Evolutionary conservation across 2,329 filamentous ascomycete genomes (phyloP).

Genomic region (Talaromyces amestolkiae): DNA sequence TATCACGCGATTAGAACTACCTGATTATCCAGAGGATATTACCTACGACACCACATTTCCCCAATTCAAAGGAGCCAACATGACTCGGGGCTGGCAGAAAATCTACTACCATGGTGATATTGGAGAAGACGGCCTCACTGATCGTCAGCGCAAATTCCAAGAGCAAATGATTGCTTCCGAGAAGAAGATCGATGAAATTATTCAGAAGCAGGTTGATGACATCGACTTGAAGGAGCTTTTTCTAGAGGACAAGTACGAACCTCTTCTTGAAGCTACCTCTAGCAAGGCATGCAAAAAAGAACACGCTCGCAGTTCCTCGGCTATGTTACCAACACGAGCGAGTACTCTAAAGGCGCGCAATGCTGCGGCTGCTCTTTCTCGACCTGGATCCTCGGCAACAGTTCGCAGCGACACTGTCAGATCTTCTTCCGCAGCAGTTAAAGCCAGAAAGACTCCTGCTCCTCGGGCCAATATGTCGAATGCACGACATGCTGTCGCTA

Average conservation of each 20-base stretch:
- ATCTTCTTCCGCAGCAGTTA: conserved; percentile 25
- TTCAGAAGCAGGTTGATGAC: conserved; percentile 64
- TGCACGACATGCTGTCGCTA: conserved; percentile 60
- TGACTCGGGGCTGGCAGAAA: conserved; percentile 51
- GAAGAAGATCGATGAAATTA: conserved; percentile 63
- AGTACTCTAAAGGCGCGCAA: conserved; percentile 42
- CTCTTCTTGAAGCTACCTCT: conserved; percentile 26
- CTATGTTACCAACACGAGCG: conserved; percentile 22
- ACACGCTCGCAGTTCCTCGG: conserved; percentile 24
- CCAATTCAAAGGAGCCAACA: conserved; percentile 54
- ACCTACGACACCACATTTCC: conserved; percentile 51
- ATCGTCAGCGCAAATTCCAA: conserved; percentile 67
- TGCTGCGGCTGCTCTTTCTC: conserved; percentile 41
- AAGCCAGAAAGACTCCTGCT: conserved; percentile 43
- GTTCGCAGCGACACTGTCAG: conserved; percentile 31
- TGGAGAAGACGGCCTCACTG: conserved; percentile 58
- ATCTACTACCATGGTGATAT: conserved; percentile 50
- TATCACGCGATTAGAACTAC: conserved; percentile 49
- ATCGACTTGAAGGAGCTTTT: conserved; percentile 53
- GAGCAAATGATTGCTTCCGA: conserved; percentile 62
- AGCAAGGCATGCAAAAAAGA: conserved; percentile 26
- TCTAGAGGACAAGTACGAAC: conserved; percentile 27
- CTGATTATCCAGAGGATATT: conserved; percentile 47
- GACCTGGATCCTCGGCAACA: conserved; percentile 30
- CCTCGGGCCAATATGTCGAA: conserved; percentile 50